Percentiles rank a stretch among this genome's conserved stretches.
phyloP scores from a whole-genome alignment of 2,329 filamentous ascomycete species.

The Gyromitra esculenta region DNA sequence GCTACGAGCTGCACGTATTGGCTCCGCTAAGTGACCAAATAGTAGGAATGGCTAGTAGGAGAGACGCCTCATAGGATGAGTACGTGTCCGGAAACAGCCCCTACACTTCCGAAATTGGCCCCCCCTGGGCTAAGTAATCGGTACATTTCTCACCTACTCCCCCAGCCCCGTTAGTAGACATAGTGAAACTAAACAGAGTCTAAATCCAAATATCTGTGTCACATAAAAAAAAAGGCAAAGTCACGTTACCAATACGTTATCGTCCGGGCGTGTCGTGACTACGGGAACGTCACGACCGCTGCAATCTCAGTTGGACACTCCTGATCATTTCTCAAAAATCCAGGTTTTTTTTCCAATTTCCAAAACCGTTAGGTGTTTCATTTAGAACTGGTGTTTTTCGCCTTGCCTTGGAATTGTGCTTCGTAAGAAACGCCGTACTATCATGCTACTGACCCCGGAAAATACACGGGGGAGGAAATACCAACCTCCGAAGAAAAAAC shows the following conservation, averaged over 20 bases:
- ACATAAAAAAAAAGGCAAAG: slow-evolving; percentile 8
- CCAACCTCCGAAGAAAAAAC: slow-evolving; percentile 9
- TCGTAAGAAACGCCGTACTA: not conserved
- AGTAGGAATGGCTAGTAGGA: no score
- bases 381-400: slow-evolving; percentile 11
- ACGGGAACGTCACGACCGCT: not conserved
- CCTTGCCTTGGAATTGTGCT: slow-evolving; percentile 5
- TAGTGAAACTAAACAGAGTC: slow-evolving; percentile 1
- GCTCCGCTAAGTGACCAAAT: no score
- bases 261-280: not conserved
- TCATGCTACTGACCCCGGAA: not conserved
- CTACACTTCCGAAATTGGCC: no score
- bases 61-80: no score
- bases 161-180: not conserved
- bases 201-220: slow-evolving; percentile 11
- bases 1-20: no score
- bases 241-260: slow-evolving; percentile 37
- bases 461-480: slow-evolving; percentile 13
- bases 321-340: slow-evolving; percentile 5
- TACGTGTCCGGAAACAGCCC: no score
- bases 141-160: no score
- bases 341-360: not conserved
- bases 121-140: no score
- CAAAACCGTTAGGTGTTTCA: not conserved
- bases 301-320: not conserved